Conservation (phyloP, 2,329 filamentous ascomycete genomes). For the Hymenoscyphus infarciens region DNA sequence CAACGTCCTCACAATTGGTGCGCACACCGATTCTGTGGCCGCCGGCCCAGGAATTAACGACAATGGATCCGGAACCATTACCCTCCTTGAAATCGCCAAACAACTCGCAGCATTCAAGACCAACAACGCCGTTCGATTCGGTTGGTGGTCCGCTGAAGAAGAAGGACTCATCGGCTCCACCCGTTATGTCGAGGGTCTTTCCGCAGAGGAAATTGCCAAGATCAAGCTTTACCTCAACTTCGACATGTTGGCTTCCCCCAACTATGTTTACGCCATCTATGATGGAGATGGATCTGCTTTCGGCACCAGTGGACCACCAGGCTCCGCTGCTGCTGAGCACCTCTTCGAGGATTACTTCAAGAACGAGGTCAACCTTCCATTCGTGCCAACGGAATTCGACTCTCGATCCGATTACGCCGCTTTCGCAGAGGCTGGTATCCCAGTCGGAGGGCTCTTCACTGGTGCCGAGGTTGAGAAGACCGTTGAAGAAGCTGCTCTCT, state of each 20-base stretch:
- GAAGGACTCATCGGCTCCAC: conserved; percentile 62
- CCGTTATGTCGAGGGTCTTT: conserved; percentile 55
- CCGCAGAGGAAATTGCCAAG: conserved; percentile 55
- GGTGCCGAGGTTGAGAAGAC: conserved; percentile 77
- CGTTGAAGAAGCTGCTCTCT: conserved; percentile 57
- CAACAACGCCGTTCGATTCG: conserved; percentile 64
- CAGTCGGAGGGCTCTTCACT: conserved; percentile 71
- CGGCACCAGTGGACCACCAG: conserved; percentile 65
- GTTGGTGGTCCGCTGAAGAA: conserved; percentile 67
- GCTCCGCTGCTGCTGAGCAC: conserved; percentile 65
- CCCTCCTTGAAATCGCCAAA: conserved; percentile 59
- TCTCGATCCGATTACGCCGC: conserved; percentile 77
- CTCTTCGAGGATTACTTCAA: conserved; percentile 66
- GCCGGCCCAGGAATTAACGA: conserved; percentile 53
- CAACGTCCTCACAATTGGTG: conserved; percentile 64
- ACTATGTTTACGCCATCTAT: conserved; percentile 67
- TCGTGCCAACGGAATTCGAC: conserved; percentile 70
- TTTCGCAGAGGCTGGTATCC: conserved; percentile 70
- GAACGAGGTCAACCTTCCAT: conserved; percentile 55
- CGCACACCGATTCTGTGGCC: conserved; percentile 59
- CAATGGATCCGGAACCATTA: conserved; percentile 39
- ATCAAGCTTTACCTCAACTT: conserved; percentile 67
- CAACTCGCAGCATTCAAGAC: conserved; percentile 55
- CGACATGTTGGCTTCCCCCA: conserved; percentile 66
- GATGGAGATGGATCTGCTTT: conserved; percentile 49